Evolutionary conservation across 805 yeast genomes (phyloP).

Genomic region (Yarrowia sp.): DNA sequence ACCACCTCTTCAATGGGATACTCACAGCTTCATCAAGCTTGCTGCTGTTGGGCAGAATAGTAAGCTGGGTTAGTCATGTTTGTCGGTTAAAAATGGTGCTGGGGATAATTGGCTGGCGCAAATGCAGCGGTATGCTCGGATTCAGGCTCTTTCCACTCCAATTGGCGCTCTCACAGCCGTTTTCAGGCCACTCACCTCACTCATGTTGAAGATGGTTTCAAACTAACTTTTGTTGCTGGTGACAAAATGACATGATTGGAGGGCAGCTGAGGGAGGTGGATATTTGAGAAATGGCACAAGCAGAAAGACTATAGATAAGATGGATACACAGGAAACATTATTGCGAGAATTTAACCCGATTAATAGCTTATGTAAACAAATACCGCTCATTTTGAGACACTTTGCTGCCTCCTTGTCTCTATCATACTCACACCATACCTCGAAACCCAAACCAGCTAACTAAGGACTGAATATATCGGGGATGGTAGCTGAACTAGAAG

Average conservation of each 20-base stretch:
- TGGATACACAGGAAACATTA: too few species aligned
- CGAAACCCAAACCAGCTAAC: constrained; percentile 16
- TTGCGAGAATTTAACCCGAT: background rate
- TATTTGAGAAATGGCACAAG: background rate
- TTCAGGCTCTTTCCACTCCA: background rate
- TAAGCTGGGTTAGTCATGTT: constrained; percentile 32
- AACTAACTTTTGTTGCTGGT: constrained; percentile 35
- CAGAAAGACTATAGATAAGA: too few species aligned
- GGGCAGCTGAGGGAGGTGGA: constrained; percentile 4
- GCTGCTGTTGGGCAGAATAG: constrained; percentile 36
- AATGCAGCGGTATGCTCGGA: background rate
- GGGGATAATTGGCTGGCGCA: background rate
- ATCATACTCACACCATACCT: background rate
- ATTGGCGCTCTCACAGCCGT: constrained; percentile 6
- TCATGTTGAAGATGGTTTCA: constrained; percentile 37
- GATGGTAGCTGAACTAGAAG: background rate
- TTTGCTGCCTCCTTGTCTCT: background rate
- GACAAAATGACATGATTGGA: constrained; percentile 30
- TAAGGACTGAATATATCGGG: background rate
- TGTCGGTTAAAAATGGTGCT: background rate
- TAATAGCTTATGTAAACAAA: background rate
- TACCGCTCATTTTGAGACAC: background rate
- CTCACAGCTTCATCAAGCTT: constrained; percentile 38
- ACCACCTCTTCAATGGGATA: background rate
- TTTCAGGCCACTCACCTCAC: constrained; percentile 30